Base-by-base conservation (phyloP, 305 asterid genomes). In the Andrographis paniculata region DNA sequence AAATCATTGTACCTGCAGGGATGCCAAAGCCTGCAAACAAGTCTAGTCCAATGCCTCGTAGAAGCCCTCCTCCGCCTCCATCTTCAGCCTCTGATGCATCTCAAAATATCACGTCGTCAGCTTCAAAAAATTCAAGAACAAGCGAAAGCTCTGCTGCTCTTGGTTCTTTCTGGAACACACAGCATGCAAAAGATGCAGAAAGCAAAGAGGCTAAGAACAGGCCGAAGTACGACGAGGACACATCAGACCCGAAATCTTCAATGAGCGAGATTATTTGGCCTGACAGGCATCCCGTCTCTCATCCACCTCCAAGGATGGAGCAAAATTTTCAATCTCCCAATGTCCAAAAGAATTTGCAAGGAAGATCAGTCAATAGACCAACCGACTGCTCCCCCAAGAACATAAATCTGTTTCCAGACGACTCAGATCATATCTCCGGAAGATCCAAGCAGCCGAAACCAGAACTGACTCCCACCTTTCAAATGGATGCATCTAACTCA, bases 81-180 rank as follows among this genome's bases (percentile, higher is more conserved):
- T 24, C 30, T 24, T 24, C 30, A 58, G 51, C 77, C 17, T 49
- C 80, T 45, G 74, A 77, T 48, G 82, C 71, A 24, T 63, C 82
- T 63, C 75, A 56, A 49, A 78, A 58, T 38, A 62, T 55, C n/a
- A n/a, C n/a, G 14, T 64, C 85, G 22, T 67, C 71, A 37, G 47
- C 75, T 19, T 56, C 69, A 59, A 70, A 66, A 42, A 76, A 63
- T 74, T 53, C 73, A 16, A 74, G 66, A 67, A 51, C 76, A 42
- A 60, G 64, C 19, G 95, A 80, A 42, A 68, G 50, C 30, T 53
- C 66, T 28, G 75, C 65, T 56, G 72, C 92, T 33, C 47, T 86
- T 42, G 98, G 98, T 52, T 89, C 95, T 47, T 86, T 89, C 73
- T 89, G 98, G 98, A 52, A 71, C 63, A 74, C 89, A 45, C 79